Conservation (phyloP, 441 rosid genomes). For the Sinapis alba region DNA sequence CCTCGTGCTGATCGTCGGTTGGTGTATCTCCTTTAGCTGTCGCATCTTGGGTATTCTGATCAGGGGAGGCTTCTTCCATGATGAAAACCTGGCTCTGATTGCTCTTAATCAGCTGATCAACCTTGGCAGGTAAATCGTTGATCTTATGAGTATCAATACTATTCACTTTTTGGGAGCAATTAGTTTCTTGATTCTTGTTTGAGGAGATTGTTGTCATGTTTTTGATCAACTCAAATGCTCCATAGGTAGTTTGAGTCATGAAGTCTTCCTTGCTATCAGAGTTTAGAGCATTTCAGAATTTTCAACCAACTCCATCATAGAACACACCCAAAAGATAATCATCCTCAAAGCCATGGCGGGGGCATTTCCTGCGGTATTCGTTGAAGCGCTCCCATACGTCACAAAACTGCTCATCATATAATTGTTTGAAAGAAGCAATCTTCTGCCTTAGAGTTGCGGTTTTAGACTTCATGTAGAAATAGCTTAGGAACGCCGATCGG, state of each 20-base stretch:
- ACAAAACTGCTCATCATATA: background rate
- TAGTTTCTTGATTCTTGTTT: too few species aligned
- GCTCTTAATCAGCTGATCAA: background rate
- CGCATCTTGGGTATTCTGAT: background rate
- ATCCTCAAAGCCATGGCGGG: background rate
- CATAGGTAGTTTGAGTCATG: background rate
- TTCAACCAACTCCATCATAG: background rate
- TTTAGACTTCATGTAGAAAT: too few species aligned
- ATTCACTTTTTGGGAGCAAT: background rate
- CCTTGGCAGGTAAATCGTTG: background rate
- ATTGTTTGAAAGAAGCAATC: background rate
- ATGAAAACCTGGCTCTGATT: background rate
- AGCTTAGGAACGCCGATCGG: too few species aligned
- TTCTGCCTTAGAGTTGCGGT: background rate
- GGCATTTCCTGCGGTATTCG: background rate
- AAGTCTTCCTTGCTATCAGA: background rate
- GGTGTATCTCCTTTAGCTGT: background rate
- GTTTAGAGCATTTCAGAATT: too few species aligned
- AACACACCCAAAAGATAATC: background rate
- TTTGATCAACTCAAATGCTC: background rate
- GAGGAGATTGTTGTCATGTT: background rate
- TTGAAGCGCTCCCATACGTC: background rate
- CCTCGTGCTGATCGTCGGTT: background rate
- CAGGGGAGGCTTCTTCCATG: background rate
- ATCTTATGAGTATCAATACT: too few species aligned